Evolutionary conservation across 2,329 filamentous ascomycete genomes (phyloP).

Genomic region (Endoconidiophora laricicola): DNA sequence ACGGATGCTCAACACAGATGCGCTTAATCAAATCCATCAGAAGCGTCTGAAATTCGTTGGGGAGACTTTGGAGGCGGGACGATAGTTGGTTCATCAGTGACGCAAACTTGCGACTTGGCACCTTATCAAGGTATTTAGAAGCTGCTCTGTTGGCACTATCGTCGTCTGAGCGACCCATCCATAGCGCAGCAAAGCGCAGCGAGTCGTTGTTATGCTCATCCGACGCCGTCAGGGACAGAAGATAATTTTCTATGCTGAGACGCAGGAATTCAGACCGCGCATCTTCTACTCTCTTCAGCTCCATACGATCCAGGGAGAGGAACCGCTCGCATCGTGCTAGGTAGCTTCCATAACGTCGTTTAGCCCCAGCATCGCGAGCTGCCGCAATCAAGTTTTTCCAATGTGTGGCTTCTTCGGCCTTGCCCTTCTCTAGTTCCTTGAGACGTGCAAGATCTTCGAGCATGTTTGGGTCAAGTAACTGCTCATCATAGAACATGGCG

Average conservation of each 20-base stretch:
- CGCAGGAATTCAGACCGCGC: conserved; percentile 71
- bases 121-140: conserved; percentile 47
- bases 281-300: conserved; percentile 61
- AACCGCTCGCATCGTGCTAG: conserved; percentile 65
- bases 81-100: conserved; percentile 89
- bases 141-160: conserved; percentile 64
- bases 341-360: conserved; percentile 40
- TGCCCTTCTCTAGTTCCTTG: conserved; percentile 41
- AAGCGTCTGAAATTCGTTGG: conserved; percentile 56
- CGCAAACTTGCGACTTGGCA: conserved; percentile 85
- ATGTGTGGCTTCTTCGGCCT: conserved; percentile 59
- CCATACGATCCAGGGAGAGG: conserved; percentile 78
- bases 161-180: conserved; percentile 75
- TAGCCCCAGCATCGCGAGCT: conserved; percentile 32
- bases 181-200: conserved; percentile 81
- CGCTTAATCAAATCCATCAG: conserved; percentile 58
- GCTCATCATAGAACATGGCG: conserved; percentile 85
- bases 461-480: conserved; percentile 72
- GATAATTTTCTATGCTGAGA: conserved; percentile 82
- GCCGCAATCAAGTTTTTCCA: conserved; percentile 39
- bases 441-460: conserved; percentile 73
- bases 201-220: conserved; percentile 82
- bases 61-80: conserved; percentile 65
- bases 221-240: conserved; percentile 67
- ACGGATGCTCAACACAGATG: conserved; percentile 86